Evolutionary conservation across 2,329 filamentous ascomycete species (phyloP).

Genomic region (Hymenoscyphus occultus): DNA sequence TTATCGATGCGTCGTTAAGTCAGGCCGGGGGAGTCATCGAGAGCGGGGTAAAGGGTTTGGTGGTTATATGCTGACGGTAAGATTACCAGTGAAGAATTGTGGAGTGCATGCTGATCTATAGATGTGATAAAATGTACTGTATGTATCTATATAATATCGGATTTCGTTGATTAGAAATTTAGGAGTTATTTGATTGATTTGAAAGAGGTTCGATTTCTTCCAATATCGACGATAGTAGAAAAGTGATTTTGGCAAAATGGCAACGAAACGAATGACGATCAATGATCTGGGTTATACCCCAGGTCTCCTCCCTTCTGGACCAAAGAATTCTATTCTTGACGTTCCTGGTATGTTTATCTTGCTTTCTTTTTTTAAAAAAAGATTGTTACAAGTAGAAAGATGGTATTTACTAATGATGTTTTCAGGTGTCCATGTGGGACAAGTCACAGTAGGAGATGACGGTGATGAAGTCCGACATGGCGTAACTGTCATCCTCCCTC

Average conservation of each 20-base stretch:
- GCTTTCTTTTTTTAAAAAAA: no score
- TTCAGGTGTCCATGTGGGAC: conserved; percentile 32
- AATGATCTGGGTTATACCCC: conserved; percentile 31
- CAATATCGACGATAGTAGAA: not conserved
- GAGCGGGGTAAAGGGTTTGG: not conserved
- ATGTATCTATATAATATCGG: no score
- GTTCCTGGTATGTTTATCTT: conserved; percentile 24
- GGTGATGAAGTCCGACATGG: conserved; percentile 29
- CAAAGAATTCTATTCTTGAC: conserved; percentile 35
- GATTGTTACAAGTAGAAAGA: not conserved
- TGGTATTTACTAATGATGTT: not conserved
- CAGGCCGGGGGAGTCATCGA: not conserved
- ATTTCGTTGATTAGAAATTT: no score
- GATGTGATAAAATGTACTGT: no score
- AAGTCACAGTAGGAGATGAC: conserved; percentile 32
- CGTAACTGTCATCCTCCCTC: conserved; percentile 34
- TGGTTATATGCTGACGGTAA: not conserved
- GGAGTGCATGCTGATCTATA: not conserved
- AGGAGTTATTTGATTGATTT: no score
- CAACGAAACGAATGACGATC: conserved; percentile 27
- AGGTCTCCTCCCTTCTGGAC: conserved; percentile 28
- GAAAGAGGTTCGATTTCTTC: no score
- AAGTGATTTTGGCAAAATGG: not conserved
- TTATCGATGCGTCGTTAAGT: not conserved
- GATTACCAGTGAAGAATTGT: not conserved